Percentiles rank a stretch among this genome's conserved stretches.
Conservation (phyloP, 192 early-diverging fungal genomes). For the Mortierella claussenii region DNA sequence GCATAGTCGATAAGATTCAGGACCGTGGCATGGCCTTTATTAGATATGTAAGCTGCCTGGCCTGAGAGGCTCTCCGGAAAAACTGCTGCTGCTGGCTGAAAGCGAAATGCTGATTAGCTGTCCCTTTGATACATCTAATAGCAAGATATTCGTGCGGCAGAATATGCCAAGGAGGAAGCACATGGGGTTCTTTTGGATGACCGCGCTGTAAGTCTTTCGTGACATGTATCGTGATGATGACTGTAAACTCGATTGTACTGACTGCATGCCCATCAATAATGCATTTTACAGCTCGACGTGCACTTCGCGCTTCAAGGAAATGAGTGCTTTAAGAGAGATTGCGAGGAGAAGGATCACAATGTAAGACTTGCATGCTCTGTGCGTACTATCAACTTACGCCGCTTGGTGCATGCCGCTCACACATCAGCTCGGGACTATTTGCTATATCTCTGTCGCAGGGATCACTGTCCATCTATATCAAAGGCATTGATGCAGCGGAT, state of each 20-base stretch:
- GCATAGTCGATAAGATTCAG: slow-evolving; percentile 64
- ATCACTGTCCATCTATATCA: slow-evolving; percentile 56
- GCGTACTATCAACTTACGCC: not conserved
- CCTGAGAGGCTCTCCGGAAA: too few relatives aligned
- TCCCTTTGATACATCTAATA: too few relatives aligned
- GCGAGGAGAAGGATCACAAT: slow-evolving; percentile 59
- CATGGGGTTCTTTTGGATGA: slow-evolving; percentile 48
- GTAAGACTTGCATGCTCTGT: slow-evolving; percentile 17
- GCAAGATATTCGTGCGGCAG: slow-evolving; percentile 64
- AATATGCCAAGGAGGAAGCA: slow-evolving; percentile 56
- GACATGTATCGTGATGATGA: not conserved
- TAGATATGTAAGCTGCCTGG: slow-evolving; percentile 69
- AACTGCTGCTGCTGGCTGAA: too few relatives aligned
- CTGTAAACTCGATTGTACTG: not conserved
- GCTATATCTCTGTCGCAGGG: slow-evolving; percentile 44
- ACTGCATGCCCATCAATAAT: not conserved
- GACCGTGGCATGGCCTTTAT: slow-evolving; percentile 69
- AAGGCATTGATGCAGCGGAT: slow-evolving; percentile 28
- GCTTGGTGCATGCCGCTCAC: not conserved
- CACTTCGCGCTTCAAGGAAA: slow-evolving; percentile 65
- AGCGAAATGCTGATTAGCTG: too few relatives aligned
- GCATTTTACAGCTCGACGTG: slow-evolving; percentile 56
- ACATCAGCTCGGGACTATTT: not conserved
- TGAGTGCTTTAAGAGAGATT: slow-evolving; percentile 42
- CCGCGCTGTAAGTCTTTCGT: slow-evolving; percentile 48